phyloP scores from a whole-genome alignment of 176 grass and related monocot species.

The Oropetium thomaeum region DNA sequence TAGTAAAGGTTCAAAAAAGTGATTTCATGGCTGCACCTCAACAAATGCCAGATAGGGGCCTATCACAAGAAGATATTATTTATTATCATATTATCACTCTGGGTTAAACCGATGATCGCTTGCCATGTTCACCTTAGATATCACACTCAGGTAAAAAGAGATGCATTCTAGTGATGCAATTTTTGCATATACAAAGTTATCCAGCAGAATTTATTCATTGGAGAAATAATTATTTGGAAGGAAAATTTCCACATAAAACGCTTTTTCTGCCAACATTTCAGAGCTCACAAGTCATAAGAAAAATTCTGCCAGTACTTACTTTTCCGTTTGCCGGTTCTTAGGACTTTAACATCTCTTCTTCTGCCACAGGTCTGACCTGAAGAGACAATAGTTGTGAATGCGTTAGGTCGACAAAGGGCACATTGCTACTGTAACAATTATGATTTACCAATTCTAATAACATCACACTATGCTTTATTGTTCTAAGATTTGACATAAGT shows the following conservation, averaged over 20 bases:
- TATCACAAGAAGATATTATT: not conserved
- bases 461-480: not conserved
- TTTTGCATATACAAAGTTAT: not conserved
- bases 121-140: not conserved
- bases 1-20: not conserved
- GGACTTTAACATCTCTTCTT: constrained; percentile 81
- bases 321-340: constrained; percentile 67
- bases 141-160: not conserved
- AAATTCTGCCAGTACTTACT: constrained; percentile 40
- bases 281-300: not conserved
- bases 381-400: constrained; percentile 8
- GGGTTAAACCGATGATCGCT: not conserved
- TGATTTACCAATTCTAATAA: not conserved
- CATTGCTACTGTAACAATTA: not conserved
- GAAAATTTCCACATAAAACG: not conserved
- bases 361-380: constrained; percentile 79
- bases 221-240: not conserved
- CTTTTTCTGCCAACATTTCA: not conserved
- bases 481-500: not conserved
- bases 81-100: too few species aligned
- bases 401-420: not conserved
- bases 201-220: not conserved
- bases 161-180: not conserved
- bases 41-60: not conserved
- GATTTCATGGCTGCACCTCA: not conserved